Percentiles rank a stretch among this genome's conserved stretches.
These are phyloP conservation scores for Pythium sp. DNA, from an alignment of 352 stramenopile genomes.

Conservation along the genomic window DNA sequence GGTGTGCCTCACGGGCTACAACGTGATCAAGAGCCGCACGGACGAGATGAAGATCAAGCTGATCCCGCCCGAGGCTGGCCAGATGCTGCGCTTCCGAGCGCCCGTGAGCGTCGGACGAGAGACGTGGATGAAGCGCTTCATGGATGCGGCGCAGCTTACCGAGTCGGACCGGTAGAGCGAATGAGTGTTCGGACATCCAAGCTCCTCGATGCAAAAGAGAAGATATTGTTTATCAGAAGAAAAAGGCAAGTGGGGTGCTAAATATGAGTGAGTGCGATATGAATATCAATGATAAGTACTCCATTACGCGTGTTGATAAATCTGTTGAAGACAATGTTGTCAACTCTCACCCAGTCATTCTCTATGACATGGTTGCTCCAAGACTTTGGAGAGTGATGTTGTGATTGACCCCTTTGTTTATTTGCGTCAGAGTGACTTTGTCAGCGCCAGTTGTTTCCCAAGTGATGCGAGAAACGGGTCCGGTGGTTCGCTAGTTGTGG, in stretches of 20 bases:
- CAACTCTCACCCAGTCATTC: not conserved
- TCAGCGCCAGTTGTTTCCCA: slow-evolving; percentile 28
- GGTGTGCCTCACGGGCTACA: slow-evolving; percentile 63
- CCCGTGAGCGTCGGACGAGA: slow-evolving; percentile 71
- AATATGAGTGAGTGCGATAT: slow-evolving; percentile 3
- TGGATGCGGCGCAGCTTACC: slow-evolving; percentile 57
- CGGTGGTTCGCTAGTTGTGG: not conserved
- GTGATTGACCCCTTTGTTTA: not conserved
- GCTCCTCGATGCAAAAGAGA: not conserved
- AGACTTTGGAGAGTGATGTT: not conserved
- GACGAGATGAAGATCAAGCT: slow-evolving; percentile 84
- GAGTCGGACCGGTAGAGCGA: slow-evolving; percentile 8
- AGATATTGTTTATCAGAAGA: not conserved
- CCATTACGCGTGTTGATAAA: not conserved
- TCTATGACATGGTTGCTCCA: not conserved
- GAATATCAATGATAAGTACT: not conserved
- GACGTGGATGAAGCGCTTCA: slow-evolving; percentile 76
- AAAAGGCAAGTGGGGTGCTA: not conserved
- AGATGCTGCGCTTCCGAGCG: slow-evolving; percentile 71
- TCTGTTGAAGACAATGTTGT: not conserved
- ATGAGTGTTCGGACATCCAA: not conserved
- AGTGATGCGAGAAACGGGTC: slow-evolving; percentile 33
- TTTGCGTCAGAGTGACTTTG: not conserved
- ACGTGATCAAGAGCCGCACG: slow-evolving; percentile 63
- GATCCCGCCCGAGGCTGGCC: slow-evolving; percentile 57